Percentiles rank a stretch among this genome's conserved stretches.
Evolutionary conservation across 1,284 basidiomycete genomes (phyloP).

Genomic region (Fomitopsis betulina): DNA sequence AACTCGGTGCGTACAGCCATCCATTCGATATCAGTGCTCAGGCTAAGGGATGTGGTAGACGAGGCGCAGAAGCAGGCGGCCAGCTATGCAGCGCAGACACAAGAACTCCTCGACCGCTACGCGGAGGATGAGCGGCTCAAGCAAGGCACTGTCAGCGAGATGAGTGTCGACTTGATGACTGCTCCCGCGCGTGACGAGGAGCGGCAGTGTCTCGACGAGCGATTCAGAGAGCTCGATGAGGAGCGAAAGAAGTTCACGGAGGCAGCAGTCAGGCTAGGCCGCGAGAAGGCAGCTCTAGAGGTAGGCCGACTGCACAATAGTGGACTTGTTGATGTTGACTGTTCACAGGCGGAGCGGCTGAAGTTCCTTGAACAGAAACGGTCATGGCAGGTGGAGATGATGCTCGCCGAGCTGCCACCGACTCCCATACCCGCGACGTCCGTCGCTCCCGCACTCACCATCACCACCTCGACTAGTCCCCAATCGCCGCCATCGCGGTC

Average conservation of each 20-base stretch:
- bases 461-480: not conserved
- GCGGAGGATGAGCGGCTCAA: constrained; percentile 34
- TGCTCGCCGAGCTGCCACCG: constrained; percentile 54
- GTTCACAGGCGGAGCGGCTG: constrained; percentile 51
- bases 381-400: constrained; percentile 56
- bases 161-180: constrained; percentile 48
- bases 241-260: constrained; percentile 67
- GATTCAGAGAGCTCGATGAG: constrained; percentile 55
- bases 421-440: constrained; percentile 29
- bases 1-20: constrained; percentile 45
- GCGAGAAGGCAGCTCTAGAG: constrained; percentile 66
- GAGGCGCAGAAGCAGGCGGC: constrained; percentile 43
- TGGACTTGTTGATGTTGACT: not conserved
- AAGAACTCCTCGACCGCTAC: constrained; percentile 48
- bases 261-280: constrained; percentile 55
- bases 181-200: constrained; percentile 49
- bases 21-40: not conserved
- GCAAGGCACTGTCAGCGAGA: constrained; percentile 25
- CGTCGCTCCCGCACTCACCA: constrained; percentile 2
- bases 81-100: constrained; percentile 27
- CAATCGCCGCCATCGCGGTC: constrained; percentile 24
- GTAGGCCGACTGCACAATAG: constrained; percentile 34
- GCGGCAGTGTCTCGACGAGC: constrained; percentile 43
- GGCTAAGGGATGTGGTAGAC: constrained; percentile 30
- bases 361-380: constrained; percentile 65